These are phyloP conservation scores for Venturiaceae sp. DNA, from an alignment of 2,329 filamentous ascomycete genomes.

Conservation along the genomic window DNA sequence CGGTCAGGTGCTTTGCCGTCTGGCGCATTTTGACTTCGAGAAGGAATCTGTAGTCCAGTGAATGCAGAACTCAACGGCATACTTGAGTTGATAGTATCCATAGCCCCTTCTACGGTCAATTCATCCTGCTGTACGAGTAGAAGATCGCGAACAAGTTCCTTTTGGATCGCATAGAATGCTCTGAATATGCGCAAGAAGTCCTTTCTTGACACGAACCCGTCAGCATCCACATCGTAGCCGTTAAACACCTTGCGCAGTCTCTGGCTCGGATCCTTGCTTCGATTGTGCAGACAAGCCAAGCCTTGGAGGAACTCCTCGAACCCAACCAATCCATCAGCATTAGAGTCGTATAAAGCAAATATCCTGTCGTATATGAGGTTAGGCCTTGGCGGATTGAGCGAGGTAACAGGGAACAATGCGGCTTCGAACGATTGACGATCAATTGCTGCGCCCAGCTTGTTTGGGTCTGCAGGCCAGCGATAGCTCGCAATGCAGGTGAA, in stretches of 20 bases:
- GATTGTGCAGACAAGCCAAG: slow-evolving; percentile 2
- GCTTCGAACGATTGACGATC: slow-evolving; percentile 88
- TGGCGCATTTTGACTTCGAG: neutral
- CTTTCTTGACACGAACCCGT: slow-evolving; percentile 8
- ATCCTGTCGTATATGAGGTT: slow-evolving; percentile 93
- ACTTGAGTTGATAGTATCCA: slow-evolving; percentile 31
- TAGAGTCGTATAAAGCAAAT: slow-evolving; percentile 93
- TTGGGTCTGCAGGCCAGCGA: slow-evolving; percentile 66
- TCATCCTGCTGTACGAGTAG: slow-evolving; percentile 70
- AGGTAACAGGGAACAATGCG: slow-evolving; percentile 78
- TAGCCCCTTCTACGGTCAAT: slow-evolving; percentile 48
- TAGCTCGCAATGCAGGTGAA: slow-evolving; percentile 91
- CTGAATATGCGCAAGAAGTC: slow-evolving; percentile 58
- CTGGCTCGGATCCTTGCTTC: neutral
- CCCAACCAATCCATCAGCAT: slow-evolving; percentile 78
- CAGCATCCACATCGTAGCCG: slow-evolving; percentile 9
- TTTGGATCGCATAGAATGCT: slow-evolving; percentile 84
- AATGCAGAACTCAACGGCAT: slow-evolving; percentile 38
- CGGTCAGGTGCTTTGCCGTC: slow-evolving; percentile 1
- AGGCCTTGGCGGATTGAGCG: slow-evolving; percentile 65
- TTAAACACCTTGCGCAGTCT: slow-evolving; percentile 5
- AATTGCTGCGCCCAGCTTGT: slow-evolving; percentile 70
- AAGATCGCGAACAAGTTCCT: slow-evolving; percentile 71
- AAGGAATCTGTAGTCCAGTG: neutral
- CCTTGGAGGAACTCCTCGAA: slow-evolving; percentile 73